Evolutionary conservation across 371 early-diverging fungal genomes (phyloP), one percentile per base, ranked within the genome.

Genomic region (Dichotomocladium elegans): DNA sequence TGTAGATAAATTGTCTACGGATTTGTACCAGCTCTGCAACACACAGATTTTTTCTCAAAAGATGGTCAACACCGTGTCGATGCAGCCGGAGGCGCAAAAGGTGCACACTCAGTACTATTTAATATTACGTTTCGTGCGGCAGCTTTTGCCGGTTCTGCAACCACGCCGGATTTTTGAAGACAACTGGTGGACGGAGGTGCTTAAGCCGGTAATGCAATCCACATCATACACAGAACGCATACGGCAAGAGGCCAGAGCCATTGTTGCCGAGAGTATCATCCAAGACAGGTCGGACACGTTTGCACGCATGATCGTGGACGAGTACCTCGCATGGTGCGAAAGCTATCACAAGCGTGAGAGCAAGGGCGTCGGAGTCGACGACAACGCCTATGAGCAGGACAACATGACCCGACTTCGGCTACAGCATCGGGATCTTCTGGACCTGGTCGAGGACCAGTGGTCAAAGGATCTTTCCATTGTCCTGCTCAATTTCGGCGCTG

Each of bases 401-500:
- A 54, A 57, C 27, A 59, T 56, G 0, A 57, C 43, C 1, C 53
- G 53, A 4, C 50, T 66, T 21, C 42, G 52, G 21, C 37, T 49
- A 21, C 64, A 64, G 29, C 69, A 69, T 31, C 70, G 65, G 15
- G 63, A 64, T 0, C 47, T 77, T 22, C 51, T 74, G 28, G 72
- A 71, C 46, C 42, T 74, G 4, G 77, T 71, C 28, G 69, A 73
- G 29, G 70, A 71, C 33, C 72, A 71, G 41, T 77, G 74, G 77
- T 74, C 72, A 11, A 72, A 60, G 35, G 72, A 72, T 25, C 46
- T 73, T 14, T 60, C 58, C 0, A 42, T 60, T 0, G 64, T 74
- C 14, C 37, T 77, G n/a, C 33, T 73, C 14, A 57, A 54, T 0
- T 58, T 70, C 29, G 74, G 74, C 31, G 67, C 72, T 10, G 66